phyloP scores from a whole-genome alignment of 2,329 filamentous ascomycete species.

The Hypocreales sp. region DNA sequence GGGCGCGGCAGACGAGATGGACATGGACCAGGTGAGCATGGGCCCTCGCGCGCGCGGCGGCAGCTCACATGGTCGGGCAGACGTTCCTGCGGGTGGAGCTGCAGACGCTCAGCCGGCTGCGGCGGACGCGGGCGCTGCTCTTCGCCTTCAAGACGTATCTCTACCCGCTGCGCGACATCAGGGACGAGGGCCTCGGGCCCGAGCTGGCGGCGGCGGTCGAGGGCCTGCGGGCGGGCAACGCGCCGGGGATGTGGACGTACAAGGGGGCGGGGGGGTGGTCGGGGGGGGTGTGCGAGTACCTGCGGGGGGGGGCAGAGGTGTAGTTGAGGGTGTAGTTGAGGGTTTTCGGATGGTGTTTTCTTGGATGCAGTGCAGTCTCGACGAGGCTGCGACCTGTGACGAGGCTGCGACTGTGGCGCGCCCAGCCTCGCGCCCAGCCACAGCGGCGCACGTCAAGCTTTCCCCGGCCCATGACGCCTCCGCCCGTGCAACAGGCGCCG shows the following conservation, averaged over 20 bases:
- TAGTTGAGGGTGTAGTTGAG: too few relatives aligned
- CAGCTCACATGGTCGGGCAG: too few relatives aligned
- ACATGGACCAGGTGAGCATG: constrained; percentile 19
- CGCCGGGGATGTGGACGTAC: constrained; percentile 36
- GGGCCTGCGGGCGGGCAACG: constrained; percentile 32
- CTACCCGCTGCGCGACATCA: constrained; percentile 31
- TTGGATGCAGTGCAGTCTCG: background rate
- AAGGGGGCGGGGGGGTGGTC: constrained; percentile 34
- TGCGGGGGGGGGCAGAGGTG: too few relatives aligned
- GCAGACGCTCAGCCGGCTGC: constrained; percentile 34
- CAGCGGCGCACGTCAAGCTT: too few relatives aligned
- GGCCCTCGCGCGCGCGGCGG: too few relatives aligned
- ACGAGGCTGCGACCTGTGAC: too few relatives aligned
- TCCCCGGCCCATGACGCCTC: too few relatives aligned
- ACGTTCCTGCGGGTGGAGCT: constrained; percentile 29
- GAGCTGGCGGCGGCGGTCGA: constrained; percentile 36
- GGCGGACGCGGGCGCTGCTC: constrained; percentile 26
- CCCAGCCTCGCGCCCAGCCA: too few relatives aligned
- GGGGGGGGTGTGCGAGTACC: constrained; percentile 27
- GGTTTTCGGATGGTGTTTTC: too few relatives aligned
- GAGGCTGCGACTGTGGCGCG: too few relatives aligned
- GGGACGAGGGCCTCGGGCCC: constrained; percentile 28
- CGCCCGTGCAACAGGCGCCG: too few relatives aligned
- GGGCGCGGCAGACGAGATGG: constrained; percentile 19
- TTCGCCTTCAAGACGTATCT: constrained; percentile 43